Base-by-base conservation (phyloP, 306 rosid genomes). In the Vicia villosa region DNA sequence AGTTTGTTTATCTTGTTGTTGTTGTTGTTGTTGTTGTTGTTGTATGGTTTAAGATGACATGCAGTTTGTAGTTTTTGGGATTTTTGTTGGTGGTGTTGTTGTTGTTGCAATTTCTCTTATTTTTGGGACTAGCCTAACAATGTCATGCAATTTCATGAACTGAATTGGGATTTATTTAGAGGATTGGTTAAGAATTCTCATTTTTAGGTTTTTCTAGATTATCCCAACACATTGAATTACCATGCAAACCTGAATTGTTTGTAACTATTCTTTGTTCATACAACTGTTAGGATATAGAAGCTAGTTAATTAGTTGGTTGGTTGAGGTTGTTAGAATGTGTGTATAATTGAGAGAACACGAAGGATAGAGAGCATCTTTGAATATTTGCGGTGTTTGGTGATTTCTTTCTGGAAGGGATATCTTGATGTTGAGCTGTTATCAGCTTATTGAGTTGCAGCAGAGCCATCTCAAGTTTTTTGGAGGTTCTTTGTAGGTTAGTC, bases 391-490 rank as follows among this genome's bases (percentile, higher is more conserved):
- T 52, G 60, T 12, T 73, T 66, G 28, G 12, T 52, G 60, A 15
- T 73, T 66, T 40, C 47, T 72, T 50, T 62, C 55, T 45, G 6
- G 52, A 46, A 46, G 55, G 5, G 12, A 8, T 12, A 17, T 47
- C 24, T 49, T 49, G 22, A 22, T 17, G 8, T 49, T 17, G 52
- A 46, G 24, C 63, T 49, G 7, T 50, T 40, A 61, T 76, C 34
- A 51, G 67, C 73, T 79, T 79, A 16, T 62, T 45, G 37, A 10
- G 50, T 5, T 22, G 26, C 3, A 1, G 28, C 28, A 24, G 28
- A 24, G 28, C 28, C 28, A 4, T 1, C 28, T 24, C 28, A 24
- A 24, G 28, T 24, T 24, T 24, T 24, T 24, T 24, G 28, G 28
- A 24, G 3, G 28, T 2, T 24, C 0, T 24, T 3, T 1, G 4